These are phyloP conservation scores for Ophiobolus disseminans DNA, from an alignment of 2,329 filamentous ascomycete genomes.

Conservation along the genomic window DNA sequence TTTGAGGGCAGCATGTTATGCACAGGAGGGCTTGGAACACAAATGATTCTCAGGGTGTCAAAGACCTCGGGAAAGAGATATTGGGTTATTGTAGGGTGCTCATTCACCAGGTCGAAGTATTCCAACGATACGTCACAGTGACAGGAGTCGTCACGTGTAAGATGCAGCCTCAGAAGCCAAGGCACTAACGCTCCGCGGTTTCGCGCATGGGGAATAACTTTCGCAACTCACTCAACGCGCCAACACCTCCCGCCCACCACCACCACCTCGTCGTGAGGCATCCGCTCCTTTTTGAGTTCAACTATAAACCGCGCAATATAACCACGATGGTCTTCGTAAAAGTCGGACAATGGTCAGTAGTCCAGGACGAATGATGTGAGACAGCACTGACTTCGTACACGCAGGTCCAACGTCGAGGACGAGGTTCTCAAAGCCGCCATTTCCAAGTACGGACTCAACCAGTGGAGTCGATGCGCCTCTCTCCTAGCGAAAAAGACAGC, in stretches of 20 bases:
- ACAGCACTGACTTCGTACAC: no score
- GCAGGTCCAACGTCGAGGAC: slow-evolving; percentile 76
- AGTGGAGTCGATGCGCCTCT: slow-evolving; percentile 98
- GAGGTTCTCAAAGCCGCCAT: slow-evolving; percentile 88
- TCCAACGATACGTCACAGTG: no score
- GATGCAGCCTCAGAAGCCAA: slow-evolving; percentile 17
- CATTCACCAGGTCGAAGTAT: no score
- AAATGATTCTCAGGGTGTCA: no score
- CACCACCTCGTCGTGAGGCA: slow-evolving; percentile 10
- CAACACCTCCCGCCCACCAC: slow-evolving; percentile 16
- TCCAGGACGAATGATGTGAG: no score
- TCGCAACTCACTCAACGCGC: slow-evolving; percentile 20
- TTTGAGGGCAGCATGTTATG: background rate
- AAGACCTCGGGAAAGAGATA: no score
- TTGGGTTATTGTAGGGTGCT: no score
- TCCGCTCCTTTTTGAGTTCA: slow-evolving; percentile 5
- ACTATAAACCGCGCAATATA: slow-evolving; percentile 8
- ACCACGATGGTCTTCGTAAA: slow-evolving; percentile 68
- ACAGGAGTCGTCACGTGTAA: no score
- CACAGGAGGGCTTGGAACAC: background rate
- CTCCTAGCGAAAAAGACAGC: slow-evolving; percentile 95
- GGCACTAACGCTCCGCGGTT: slow-evolving; percentile 27
- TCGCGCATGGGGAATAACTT: slow-evolving; percentile 15
- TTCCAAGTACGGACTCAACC: slow-evolving; percentile 58
- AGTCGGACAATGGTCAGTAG: slow-evolving; percentile 73